These are phyloP conservation scores for Globisporangium iwayamae DNA, from an alignment of 352 stramenopile species.

Conservation along the genomic window DNA sequence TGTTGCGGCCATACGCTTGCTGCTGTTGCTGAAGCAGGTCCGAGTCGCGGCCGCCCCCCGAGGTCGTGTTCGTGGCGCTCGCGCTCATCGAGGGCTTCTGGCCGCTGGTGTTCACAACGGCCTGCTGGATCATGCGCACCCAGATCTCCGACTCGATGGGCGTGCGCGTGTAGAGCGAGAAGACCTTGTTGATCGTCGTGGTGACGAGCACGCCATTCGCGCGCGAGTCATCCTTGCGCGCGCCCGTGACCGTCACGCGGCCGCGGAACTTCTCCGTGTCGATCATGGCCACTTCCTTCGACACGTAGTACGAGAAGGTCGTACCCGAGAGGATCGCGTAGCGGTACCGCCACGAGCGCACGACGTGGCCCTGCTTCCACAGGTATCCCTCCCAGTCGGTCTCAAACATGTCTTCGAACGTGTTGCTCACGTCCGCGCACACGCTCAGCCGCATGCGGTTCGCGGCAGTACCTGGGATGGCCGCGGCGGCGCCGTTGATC, in stretches of 20 bases:
- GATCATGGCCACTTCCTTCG: constrained; percentile 69
- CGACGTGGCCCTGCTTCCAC: constrained; percentile 86
- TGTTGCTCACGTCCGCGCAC: constrained; percentile 60
- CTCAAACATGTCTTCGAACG: constrained; percentile 83
- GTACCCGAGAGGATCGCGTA: constrained; percentile 80
- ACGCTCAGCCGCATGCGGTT: constrained; percentile 52
- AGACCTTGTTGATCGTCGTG: constrained; percentile 85
- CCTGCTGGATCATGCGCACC: constrained; percentile 81
- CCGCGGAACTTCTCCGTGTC: constrained; percentile 85
- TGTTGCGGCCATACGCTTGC: constrained; percentile 19
- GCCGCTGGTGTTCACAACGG: constrained; percentile 46
- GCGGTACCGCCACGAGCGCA: constrained; percentile 81
- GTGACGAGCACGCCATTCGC: constrained; percentile 79
- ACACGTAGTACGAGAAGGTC: constrained; percentile 80
- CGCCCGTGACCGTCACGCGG: constrained; percentile 75
- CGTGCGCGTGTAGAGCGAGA: constrained; percentile 81
- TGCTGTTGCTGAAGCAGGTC: constrained; percentile 33
- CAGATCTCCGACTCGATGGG: constrained; percentile 80
- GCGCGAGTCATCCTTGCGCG: constrained; percentile 55
- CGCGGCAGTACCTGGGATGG: constrained; percentile 3
- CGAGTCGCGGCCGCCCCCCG: constrained; percentile 39
- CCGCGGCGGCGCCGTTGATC: neutral
- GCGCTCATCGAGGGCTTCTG: constrained; percentile 56
- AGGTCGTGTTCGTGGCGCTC: constrained; percentile 37
- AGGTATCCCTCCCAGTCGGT: constrained; percentile 88